These are phyloP conservation scores for Cladosporium cucumerinum DNA, from an alignment of 2,329 filamentous ascomycete species.

Conservation along the genomic window DNA sequence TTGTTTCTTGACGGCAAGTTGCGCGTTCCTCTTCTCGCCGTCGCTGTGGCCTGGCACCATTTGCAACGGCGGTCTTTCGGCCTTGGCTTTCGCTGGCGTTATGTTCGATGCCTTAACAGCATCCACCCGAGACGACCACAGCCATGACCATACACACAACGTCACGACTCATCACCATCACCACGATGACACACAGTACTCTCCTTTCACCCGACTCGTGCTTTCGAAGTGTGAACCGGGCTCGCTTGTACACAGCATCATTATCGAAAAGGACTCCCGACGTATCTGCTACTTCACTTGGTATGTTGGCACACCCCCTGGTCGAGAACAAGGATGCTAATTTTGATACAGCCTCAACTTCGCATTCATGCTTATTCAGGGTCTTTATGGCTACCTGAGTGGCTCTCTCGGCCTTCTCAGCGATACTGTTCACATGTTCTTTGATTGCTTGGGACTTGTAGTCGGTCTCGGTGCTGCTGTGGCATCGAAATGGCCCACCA, in stretches of 20 bases:
- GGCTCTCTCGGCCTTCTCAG: conserved; percentile 93
- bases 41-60: conserved; percentile 35
- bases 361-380: conserved; percentile 88
- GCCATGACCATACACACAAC: conserved; percentile 32
- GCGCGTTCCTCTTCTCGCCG: conserved; percentile 36
- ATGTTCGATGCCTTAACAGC: conserved; percentile 39
- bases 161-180: conserved; percentile 30
- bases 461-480: conserved; percentile 90
- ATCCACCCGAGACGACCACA: conserved; percentile 23
- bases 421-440: conserved; percentile 99
- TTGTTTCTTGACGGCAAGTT: conserved; percentile 31
- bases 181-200: conserved; percentile 50
- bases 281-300: conserved; percentile 96
- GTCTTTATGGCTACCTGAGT: conserved; percentile 88
- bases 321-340: conserved; percentile 17
- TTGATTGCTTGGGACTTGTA: conserved; percentile 88
- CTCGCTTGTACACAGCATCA: conserved; percentile 78
- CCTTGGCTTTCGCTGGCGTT: conserved; percentile 38
- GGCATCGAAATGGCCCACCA: conserved; percentile 94
- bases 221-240: conserved; percentile 67
- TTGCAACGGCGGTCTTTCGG: conserved; percentile 34
- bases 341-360: conserved; percentile 72
- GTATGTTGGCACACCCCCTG: conserved; percentile 48
- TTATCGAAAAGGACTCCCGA: conserved; percentile 87
- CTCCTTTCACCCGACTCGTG: conserved; percentile 68